Evolutionary conservation across 2,329 filamentous ascomycete genomes (phyloP).

Genomic region (Alternaria triticimaculans): DNA sequence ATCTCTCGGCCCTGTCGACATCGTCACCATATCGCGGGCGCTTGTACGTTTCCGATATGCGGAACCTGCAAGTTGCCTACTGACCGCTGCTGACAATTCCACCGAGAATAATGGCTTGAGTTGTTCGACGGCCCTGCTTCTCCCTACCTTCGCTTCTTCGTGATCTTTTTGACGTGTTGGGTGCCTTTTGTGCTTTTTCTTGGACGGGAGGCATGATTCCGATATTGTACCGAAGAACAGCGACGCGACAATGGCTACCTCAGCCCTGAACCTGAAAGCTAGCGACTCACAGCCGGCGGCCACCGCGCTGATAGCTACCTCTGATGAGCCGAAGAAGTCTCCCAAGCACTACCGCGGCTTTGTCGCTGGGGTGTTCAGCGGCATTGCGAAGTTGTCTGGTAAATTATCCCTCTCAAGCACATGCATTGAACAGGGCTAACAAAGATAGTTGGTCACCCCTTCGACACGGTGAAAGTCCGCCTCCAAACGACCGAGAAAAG

Average conservation of each 20-base stretch:
- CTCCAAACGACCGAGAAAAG: slow-evolving; percentile 81
- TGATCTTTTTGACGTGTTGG: not conserved
- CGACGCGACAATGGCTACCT: slow-evolving; percentile 42
- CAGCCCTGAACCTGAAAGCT: slow-evolving; percentile 45
- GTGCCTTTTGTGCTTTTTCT: not conserved
- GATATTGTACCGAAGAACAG: slow-evolving; percentile 6
- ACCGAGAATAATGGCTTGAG: not conserved
- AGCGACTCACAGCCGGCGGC: slow-evolving; percentile 30
- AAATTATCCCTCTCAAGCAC: slow-evolving; percentile 30
- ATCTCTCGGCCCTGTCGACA: slow-evolving; percentile 37
- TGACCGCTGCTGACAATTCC: slow-evolving; percentile 2
- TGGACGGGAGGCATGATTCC: slow-evolving; percentile 30
- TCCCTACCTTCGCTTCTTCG: not conserved
- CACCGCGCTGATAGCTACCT: slow-evolving; percentile 33
- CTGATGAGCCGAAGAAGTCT: slow-evolving; percentile 36
- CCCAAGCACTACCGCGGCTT: slow-evolving; percentile 87
- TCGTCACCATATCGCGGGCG: slow-evolving; percentile 45
- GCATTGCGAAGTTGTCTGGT: slow-evolving; percentile 88
- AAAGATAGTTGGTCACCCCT: slow-evolving; percentile 67
- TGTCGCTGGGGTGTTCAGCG: slow-evolving; percentile 93
- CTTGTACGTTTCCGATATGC: slow-evolving; percentile 40
- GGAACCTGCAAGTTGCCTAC: not conserved
- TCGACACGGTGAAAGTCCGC: slow-evolving; percentile 97
- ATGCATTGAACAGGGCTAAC: slow-evolving; percentile 18
- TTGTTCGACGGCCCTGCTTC: not conserved